Evolutionary conservation across 345 rosid species (phyloP).

Genomic region (Ceriops decandra): DNA sequence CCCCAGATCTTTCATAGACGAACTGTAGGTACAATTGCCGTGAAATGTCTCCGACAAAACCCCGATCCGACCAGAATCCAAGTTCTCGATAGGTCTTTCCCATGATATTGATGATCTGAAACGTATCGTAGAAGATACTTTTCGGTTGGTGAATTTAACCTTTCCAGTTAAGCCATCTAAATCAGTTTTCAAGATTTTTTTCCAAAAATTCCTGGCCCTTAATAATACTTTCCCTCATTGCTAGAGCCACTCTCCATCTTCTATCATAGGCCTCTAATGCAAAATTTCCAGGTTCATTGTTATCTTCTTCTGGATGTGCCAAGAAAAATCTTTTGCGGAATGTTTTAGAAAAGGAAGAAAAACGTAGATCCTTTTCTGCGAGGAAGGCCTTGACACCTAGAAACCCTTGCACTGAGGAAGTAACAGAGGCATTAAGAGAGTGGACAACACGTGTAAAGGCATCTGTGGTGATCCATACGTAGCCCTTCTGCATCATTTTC

Average conservation of each 20-base stretch:
- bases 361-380: neutral
- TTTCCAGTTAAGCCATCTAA: conserved; percentile 23
- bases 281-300: conserved; percentile 19
- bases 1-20: conserved; percentile 19
- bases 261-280: conserved; percentile 30
- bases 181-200: neutral
- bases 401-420: conserved; percentile 29
- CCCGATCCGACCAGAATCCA: conserved; percentile 29
- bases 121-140: neutral
- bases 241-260: conserved; percentile 7
- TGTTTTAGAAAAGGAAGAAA: conserved; percentile 4
- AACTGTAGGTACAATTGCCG: neutral
- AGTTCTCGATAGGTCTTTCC: conserved; percentile 20
- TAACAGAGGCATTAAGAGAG: conserved; percentile 11
- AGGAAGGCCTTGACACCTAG: conserved; percentile 23
- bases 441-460: conserved; percentile 21
- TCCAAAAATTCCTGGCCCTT: neutral
- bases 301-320: conserved; percentile 16
- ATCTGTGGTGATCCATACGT: conserved; percentile 34
- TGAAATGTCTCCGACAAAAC: conserved; percentile 19
- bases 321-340: conserved; percentile 17
- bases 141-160: conserved; percentile 13
- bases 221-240: conserved; percentile 4
- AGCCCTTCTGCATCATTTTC: conserved; percentile 32
- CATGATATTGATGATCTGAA: conserved; percentile 23